Evolutionary conservation across 1,284 basidiomycete genomes (phyloP).

Genomic region (Naganishia cerealis): DNA sequence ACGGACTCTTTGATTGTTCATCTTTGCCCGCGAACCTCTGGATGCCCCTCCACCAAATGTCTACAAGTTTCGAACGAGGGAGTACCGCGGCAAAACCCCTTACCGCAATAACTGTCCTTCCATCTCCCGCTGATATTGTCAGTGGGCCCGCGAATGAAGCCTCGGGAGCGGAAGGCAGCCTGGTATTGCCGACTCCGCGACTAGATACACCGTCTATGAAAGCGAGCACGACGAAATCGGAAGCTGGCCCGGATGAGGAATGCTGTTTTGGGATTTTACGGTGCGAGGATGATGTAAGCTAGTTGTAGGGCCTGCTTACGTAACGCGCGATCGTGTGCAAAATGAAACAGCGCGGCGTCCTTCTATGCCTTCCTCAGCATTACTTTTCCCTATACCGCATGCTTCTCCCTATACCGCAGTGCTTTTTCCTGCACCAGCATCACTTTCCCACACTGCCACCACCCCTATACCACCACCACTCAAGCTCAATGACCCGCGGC

Average conservation of each 20-base stretch:
- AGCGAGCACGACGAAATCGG: too few relatives aligned
- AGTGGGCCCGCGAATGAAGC: neutral
- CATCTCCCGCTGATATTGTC: constrained; percentile 2
- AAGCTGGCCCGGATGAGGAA: constrained; percentile 4
- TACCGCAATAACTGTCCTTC: neutral
- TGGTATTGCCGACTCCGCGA: neutral
- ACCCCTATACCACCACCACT: neutral
- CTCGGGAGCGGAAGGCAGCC: neutral
- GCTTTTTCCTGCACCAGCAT: too few relatives aligned
- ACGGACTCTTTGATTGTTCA: constrained; percentile 20
- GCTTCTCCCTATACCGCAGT: too few relatives aligned
- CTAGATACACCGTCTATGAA: neutral
- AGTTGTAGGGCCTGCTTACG: too few relatives aligned
- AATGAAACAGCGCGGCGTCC: neutral
- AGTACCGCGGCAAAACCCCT: neutral
- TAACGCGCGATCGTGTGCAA: neutral
- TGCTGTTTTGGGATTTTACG: constrained; percentile 24
- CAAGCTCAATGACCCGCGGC: neutral
- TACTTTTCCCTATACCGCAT: too few relatives aligned
- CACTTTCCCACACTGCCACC: too few relatives aligned
- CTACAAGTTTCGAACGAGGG: constrained; percentile 20
- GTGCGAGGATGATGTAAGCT: constrained; percentile 1
- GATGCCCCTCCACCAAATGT: constrained; percentile 24
- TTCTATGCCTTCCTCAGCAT: too few relatives aligned
- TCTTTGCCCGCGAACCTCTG: constrained; percentile 15